A percentile compares a stretch with the other conserved stretches of the same genome.
Evolutionary conservation across 208 protist genomes (phyloP).

Genomic region (Acanthamoeba rhysodes): DNA sequence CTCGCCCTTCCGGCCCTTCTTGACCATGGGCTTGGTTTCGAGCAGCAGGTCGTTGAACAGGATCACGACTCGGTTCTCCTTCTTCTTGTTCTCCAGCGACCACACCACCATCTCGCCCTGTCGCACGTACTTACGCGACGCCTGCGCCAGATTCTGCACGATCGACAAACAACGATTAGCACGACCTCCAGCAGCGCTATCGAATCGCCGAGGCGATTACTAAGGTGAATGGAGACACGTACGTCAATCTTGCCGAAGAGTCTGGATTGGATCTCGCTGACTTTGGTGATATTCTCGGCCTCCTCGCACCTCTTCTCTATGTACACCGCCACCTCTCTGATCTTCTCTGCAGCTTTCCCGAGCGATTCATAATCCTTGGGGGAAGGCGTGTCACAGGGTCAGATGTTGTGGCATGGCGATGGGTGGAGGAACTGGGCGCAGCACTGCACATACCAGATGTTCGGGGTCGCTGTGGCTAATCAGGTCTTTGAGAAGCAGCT

Average conservation of each 20-base stretch:
- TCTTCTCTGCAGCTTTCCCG: conserved; percentile 2
- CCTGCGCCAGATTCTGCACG: conserved; percentile 9
- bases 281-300: conserved; percentile 70
- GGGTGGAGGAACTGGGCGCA: neutral
- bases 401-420: neutral
- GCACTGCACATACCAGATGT: neutral
- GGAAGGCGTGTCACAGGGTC: neutral
- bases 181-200: neutral
- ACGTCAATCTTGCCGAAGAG: conserved; percentile 58
- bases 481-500: conserved; percentile 41
- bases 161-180: neutral
- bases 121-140: conserved; percentile 62
- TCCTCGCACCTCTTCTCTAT: conserved; percentile 49
- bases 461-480: conserved; percentile 49
- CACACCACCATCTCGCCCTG: conserved; percentile 40
- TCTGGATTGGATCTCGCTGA: conserved; percentile 35
- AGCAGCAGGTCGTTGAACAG: conserved; percentile 72
- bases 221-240: neutral
- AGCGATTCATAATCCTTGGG: neutral
- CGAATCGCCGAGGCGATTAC: neutral
- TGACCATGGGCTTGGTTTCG: conserved; percentile 58
- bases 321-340: conserved; percentile 46
- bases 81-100: conserved; percentile 58
- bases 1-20: conserved; percentile 38
- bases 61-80: conserved; percentile 57